Evolutionary conservation across 1,284 basidiomycete species (phyloP).

Genomic region (Microbotryum silenes-acaulis): DNA sequence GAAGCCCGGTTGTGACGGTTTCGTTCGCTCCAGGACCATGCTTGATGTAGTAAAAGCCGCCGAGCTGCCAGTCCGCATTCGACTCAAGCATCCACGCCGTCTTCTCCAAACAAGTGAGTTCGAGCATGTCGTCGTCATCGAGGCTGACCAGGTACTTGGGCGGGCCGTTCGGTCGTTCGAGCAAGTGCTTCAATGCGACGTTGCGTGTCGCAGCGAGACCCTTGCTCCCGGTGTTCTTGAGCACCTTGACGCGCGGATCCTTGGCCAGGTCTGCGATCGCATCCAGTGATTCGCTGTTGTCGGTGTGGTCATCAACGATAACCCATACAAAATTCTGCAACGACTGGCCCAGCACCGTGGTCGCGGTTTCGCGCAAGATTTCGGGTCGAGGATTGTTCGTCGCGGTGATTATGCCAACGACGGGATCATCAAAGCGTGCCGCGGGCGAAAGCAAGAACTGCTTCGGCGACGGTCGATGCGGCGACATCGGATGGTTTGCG

Average conservation of each 20-base stretch:
- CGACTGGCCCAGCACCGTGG: constrained; percentile 26
- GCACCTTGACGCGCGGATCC: constrained; percentile 26
- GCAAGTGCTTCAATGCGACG: constrained; percentile 24
- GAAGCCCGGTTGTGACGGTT: constrained; percentile 30
- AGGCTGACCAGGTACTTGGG: constrained; percentile 21
- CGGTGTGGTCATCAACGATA: constrained; percentile 31
- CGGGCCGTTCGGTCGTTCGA: constrained; percentile 1
- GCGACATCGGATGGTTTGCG: constrained; percentile 23
- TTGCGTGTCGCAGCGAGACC: constrained; percentile 24
- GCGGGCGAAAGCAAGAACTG: constrained; percentile 27
- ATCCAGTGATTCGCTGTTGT: constrained; percentile 2
- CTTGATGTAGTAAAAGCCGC: constrained; percentile 30
- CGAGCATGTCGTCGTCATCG: constrained; percentile 33
- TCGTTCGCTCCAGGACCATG: constrained; percentile 25
- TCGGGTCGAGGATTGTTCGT: constrained; percentile 26
- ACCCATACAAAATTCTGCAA: constrained; percentile 31
- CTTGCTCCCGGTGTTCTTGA: constrained; percentile 16
- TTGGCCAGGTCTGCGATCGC: constrained; percentile 4
- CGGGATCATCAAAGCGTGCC: constrained; percentile 11
- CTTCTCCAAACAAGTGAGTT: constrained; percentile 32
- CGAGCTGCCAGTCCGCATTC: constrained; percentile 29
- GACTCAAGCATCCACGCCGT: constrained; percentile 30
- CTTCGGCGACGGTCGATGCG: constrained; percentile 16
- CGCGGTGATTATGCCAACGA: constrained; percentile 29
- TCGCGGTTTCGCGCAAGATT: constrained; percentile 19